Percentiles rank a stretch among this genome's conserved stretches.
Evolutionary conservation across 805 yeast species (phyloP).

Genomic region (Myxozyma mucilagina): DNA sequence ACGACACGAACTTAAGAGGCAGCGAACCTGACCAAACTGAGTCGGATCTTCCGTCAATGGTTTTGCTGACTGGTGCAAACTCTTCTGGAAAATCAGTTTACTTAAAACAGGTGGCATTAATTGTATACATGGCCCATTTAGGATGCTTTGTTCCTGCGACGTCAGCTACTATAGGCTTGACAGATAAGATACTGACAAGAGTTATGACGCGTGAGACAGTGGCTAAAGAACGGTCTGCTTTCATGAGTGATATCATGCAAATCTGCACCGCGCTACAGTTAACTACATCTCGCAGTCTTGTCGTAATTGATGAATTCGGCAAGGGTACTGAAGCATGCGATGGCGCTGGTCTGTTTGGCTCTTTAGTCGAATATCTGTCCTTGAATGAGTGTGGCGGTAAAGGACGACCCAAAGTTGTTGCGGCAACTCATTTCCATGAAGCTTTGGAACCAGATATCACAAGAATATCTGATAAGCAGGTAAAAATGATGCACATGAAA

Average conservation of each 20-base stretch:
- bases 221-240: constrained; percentile 48
- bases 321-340: constrained; percentile 48
- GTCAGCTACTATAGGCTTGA: constrained; percentile 49
- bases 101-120: constrained; percentile 51
- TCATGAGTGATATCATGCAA: constrained; percentile 51
- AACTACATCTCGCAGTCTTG: constrained; percentile 45
- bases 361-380: constrained; percentile 40
- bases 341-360: constrained; percentile 50
- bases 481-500: constrained; percentile 44
- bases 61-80: constrained; percentile 52
- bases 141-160: constrained; percentile 58
- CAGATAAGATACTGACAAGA: constrained; percentile 51
- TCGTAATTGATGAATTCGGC: constrained; percentile 57
- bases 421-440: constrained; percentile 50
- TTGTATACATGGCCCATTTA: constrained; percentile 53
- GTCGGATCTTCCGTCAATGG: constrained; percentile 33
- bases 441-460: constrained; percentile 6
- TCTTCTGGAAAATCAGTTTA: constrained; percentile 56
- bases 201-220: constrained; percentile 47
- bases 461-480: constrained; percentile 24
- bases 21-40: constrained; percentile 35
- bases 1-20: constrained; percentile 42
- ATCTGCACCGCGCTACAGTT: constrained; percentile 47
- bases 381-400: neutral
- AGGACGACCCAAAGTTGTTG: constrained; percentile 38